These are phyloP conservation scores for Cladosporium sp. DNA, from an alignment of 2,329 filamentous ascomycete genomes.

Conservation along the genomic window DNA sequence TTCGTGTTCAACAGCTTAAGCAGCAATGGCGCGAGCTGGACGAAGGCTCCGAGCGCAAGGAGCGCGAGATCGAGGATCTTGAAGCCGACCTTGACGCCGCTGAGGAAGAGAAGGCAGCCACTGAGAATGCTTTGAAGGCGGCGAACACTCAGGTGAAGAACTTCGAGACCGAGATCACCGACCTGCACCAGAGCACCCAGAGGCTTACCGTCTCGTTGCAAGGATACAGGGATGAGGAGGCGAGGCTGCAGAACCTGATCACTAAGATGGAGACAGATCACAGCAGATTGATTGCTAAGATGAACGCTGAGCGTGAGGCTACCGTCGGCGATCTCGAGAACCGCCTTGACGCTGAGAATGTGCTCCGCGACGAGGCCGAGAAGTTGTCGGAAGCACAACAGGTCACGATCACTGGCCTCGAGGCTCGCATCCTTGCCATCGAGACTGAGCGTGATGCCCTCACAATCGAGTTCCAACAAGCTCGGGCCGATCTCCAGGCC, in stretches of 20 bases:
- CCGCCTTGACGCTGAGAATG: slow-evolving; percentile 34
- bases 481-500: slow-evolving; percentile 32
- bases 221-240: slow-evolving; percentile 37
- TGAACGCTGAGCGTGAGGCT: slow-evolving; percentile 37
- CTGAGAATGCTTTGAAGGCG: slow-evolving; percentile 24
- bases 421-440: slow-evolving; percentile 34
- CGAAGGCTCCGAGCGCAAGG: slow-evolving; percentile 34
- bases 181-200: slow-evolving; percentile 33
- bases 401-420: slow-evolving; percentile 36
- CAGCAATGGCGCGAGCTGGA: slow-evolving; percentile 35
- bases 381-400: slow-evolving; percentile 36
- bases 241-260: slow-evolving; percentile 35
- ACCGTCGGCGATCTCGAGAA: slow-evolving; percentile 34
- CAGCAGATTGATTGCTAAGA: slow-evolving; percentile 30
- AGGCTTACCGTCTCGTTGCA: slow-evolving; percentile 37
- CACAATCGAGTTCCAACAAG: slow-evolving; percentile 28
- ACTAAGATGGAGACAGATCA: slow-evolving; percentile 39
- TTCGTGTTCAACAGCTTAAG: slow-evolving; percentile 35
- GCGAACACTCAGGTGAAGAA: slow-evolving; percentile 21
- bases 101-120: slow-evolving; percentile 28
- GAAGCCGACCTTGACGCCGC: slow-evolving; percentile 32
- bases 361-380: slow-evolving; percentile 36
- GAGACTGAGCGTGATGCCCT: slow-evolving; percentile 35
- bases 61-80: slow-evolving; percentile 35
- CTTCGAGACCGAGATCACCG: slow-evolving; percentile 26